Base-by-base conservation (phyloP, 768 basidiomycete species). In the Tricholoma bakamatsutake region DNA sequence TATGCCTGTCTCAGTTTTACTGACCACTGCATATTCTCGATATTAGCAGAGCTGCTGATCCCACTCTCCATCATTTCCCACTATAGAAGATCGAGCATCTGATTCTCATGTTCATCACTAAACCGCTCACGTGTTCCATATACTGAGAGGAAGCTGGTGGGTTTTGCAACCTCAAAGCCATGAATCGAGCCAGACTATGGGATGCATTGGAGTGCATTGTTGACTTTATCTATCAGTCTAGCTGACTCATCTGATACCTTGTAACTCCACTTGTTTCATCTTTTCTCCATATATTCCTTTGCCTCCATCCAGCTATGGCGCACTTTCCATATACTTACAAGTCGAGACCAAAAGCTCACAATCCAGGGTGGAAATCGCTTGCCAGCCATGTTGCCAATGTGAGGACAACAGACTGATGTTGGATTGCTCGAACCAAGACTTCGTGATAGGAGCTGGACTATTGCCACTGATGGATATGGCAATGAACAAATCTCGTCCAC, bases 101-200 rank as follows among this genome's bases (percentile, higher is more conserved):
- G 21, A 24, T 24, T 3, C 21, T 24, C 58, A 33, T 66, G 63
- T 52, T 58, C 51, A 28, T 54, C 53, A 11, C 55, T 21, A 24
- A 66, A 56, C 64, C 63, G 62, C 6, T 52, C 42, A 15, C 46
- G 5, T 11, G 64, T 64, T 12, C 50, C 30, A 50, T 57, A 66
- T 30, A 37, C 53, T 40, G 57, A 31, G 3, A 66, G 55, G 46
- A 54, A 35, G 8, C 53, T 24, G 21, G 21, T 24, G 21, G 21
- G 21, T 24, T 1, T 24, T 24, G 21, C 21, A 24, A 24, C 21
- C 21, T 24, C 21, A 24, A 24, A 24, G 21, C 21, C 21, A 24
- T 24, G 21, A 24, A 24, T 24, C 21, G 56, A 48, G 18, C 57
- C 58, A 27, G 48, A 18, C 61, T 59, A 66, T 21, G 57, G 51